Base-by-base conservation (phyloP, 352 stramenopile species). In the Blastocystis sp. region DNA sequence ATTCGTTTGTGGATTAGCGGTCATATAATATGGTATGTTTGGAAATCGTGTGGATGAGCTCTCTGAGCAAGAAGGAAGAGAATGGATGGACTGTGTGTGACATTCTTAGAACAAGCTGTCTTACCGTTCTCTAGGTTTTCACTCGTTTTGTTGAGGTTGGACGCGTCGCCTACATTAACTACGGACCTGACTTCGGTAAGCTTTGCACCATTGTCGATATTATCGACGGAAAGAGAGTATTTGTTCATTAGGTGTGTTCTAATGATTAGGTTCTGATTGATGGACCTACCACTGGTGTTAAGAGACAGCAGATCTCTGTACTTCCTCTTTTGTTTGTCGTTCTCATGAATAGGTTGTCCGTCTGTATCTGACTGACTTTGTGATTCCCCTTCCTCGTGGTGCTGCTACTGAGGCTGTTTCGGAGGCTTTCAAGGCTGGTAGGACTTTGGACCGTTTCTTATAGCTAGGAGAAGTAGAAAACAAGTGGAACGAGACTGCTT, bases 151-250 rank as follows among this genome's bases (percentile, higher is more conserved):
- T 99, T 90, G 95, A 98, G 92, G 95, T 99, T 90, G 97, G 97
- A 91, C 95, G 97, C 90, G 94, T 99, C 80, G 94, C 94, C 90
- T 91, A 99, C 58, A 94, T 99, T 89, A 98, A 98, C 93, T 99
- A 98, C 90, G 97, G 97, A 90, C 94, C 94, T 54, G 93, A 98
- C 88, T 91, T 92, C 61, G 96, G 96, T 89, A 99, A 98, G 92
- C 94, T 99, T 80, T 94, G 92, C 89, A 98, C 94, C 75, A 98
- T 99, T 92, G 97, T 99, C 90, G 96, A 99, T 91, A 95, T 99
- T 83, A 94, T 98, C 67, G 96, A 99, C 89, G 93, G 97, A 91
- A 99, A 98, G 93, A 98, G 96, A 88, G 92, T 83, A 83, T 7
- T 5, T 49, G 7, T 19, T 9, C 65, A 19, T 21, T 5, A n/a